Percentiles rank a stretch among this genome's conserved stretches.
These are phyloP conservation scores for Pilaira anomala DNA, from an alignment of 192 early-diverging fungal species.

Conservation along the genomic window DNA sequence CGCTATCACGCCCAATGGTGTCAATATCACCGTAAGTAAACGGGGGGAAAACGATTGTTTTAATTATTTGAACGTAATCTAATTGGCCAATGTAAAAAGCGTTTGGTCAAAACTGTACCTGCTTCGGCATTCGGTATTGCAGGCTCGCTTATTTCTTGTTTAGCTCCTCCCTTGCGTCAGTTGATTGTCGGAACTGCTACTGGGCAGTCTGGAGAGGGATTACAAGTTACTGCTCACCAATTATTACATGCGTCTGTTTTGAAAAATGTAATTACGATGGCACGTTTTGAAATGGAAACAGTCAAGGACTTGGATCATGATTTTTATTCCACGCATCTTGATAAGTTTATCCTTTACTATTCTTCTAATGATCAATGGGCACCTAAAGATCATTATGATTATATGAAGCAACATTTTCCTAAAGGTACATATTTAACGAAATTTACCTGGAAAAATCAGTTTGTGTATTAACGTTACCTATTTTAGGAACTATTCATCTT, in stretches of 20 bases:
- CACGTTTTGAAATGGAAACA: constrained; percentile 67
- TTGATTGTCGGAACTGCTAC: constrained; percentile 36
- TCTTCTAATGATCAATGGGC: constrained; percentile 75
- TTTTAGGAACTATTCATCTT: constrained; percentile 44
- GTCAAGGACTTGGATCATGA: constrained; percentile 66
- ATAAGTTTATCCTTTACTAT: constrained; percentile 79
- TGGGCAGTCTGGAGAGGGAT: constrained; percentile 38
- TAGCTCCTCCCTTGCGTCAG: constrained; percentile 39
- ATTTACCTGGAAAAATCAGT: neutral
- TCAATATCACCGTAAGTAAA: constrained; percentile 47
- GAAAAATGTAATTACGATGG: constrained; percentile 67
- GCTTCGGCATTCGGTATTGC: constrained; percentile 12
- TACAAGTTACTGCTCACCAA: constrained; percentile 60
- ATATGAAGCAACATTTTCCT: constrained; percentile 65
- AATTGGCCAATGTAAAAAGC: constrained; percentile 1
- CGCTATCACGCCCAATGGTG: constrained; percentile 72
- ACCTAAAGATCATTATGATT: constrained; percentile 61
- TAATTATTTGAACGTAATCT: neutral
- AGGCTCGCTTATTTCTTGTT: constrained; percentile 29
- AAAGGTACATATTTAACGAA: constrained; percentile 38
- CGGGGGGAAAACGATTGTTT: neutral
- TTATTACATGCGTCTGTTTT: constrained; percentile 63
- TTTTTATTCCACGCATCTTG: constrained; percentile 50
- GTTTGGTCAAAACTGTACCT: constrained; percentile 31
- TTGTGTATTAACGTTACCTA: neutral